Evolutionary conservation across 2,329 filamentous ascomycete genomes (phyloP), one percentile per base, ranked within the genome.

Genomic region (Arthrobotrys megalospora): DNA sequence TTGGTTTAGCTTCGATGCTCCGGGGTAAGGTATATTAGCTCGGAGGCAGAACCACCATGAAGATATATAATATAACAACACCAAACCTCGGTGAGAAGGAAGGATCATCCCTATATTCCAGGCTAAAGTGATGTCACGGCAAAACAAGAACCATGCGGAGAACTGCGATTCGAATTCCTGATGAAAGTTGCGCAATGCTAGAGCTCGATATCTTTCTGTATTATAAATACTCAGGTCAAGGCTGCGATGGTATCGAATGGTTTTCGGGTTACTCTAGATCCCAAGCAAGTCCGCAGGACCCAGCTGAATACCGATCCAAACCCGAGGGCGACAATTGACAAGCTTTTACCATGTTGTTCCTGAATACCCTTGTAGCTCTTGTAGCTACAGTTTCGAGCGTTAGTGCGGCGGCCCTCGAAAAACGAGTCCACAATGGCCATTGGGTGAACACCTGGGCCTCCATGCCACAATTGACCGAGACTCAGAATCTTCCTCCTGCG

Each of bases 391-490:
- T 65, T 38, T 64, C 60, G 24, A 67, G 53, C 32, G 66, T 14
- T 28, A 71, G 52, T 21, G 73, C 60, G n/a, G 60, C 58, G 47
- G n/a, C 58, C 12, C 60, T 76, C n/a, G 21, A 65, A 16, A 77
- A 77, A 48, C 38, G 73, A 24, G 73, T 77, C 14, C 73, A 77
- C 45, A 77, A 77, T 63, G 73, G 73, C 14, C 87, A 88, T 79
- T 91, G 90, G 89, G 86, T 90, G 12, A 87, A 88, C 79, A 89
- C 88, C 1, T 92, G 90, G 90, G 88, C 88, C 0, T 86, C 89
- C 1, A 91, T 91, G 90, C 89, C 90, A 0, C 90, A 91, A 82
- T 84, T 90, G 47, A 89, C 89, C 0, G 90, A 92, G 81, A 87
- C 86, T 8, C 85, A 84, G 55, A 92, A 91, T 80, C 85, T 92